Percentiles rank a stretch among this genome's conserved stretches.
These are phyloP conservation scores for Rheum nobile DNA, from an alignment of 148 eudicot genomes.

Conservation along the genomic window DNA sequence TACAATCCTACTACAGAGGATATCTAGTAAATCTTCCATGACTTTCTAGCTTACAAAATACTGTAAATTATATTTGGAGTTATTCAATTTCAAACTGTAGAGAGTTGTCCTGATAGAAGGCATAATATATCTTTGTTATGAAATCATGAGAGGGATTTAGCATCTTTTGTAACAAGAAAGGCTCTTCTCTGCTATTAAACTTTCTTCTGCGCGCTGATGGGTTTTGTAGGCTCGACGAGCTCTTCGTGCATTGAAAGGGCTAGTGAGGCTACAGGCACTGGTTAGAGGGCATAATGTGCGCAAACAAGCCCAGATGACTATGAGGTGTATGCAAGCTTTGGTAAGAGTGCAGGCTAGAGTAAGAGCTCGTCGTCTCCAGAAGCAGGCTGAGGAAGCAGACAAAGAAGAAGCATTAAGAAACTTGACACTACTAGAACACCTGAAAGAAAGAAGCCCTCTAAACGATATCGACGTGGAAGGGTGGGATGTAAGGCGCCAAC, in stretches of 20 bases:
- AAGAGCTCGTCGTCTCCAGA: conserved; percentile 36
- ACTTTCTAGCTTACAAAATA: too few species aligned
- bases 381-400: neutral
- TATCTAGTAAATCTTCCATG: conserved; percentile 48
- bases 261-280: conserved; percentile 79
- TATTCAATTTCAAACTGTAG: too few species aligned
- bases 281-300: conserved; percentile 82
- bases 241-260: conserved; percentile 64
- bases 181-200: neutral
- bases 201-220: neutral
- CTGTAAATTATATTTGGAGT: too few species aligned
- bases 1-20: conserved; percentile 69
- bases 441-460: neutral
- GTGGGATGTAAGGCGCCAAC: neutral
- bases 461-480: neutral
- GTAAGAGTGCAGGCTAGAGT: conserved; percentile 56
- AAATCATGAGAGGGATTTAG: too few species aligned
- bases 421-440: neutral
- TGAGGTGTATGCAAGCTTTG: conserved; percentile 66
- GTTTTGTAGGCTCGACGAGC: conserved; percentile 75
- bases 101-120: too few species aligned
- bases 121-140: too few species aligned
- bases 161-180: too few species aligned
- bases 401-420: neutral
- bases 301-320: conserved; percentile 54